A percentile compares a stretch with the other conserved stretches of the same genome.
Evolutionary conservation across 495 filamentous ascomycete genomes (phyloP).

Genomic region (Penicillium salamii): DNA sequence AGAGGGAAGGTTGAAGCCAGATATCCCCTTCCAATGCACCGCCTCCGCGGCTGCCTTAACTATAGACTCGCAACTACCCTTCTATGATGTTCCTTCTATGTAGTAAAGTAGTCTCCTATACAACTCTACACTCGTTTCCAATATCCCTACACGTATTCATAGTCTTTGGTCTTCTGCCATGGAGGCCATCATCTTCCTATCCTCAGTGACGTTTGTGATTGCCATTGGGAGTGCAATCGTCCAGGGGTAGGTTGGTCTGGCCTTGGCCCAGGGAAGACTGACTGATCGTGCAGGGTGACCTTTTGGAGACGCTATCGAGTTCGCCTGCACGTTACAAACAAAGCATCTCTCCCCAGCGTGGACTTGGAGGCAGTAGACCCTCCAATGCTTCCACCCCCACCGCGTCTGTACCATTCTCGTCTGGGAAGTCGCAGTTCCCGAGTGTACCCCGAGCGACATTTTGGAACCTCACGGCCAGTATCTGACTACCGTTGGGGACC

Average conservation of each 20-base stretch:
- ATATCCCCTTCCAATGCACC: too few relatives aligned
- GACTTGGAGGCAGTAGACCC: conserved; percentile 8
- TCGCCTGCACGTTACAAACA: conserved; percentile 14
- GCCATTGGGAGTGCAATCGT: conserved; percentile 10
- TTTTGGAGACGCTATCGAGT: conserved; percentile 20
- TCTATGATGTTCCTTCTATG: too few relatives aligned
- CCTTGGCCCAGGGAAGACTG: not conserved
- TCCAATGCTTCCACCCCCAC: not conserved
- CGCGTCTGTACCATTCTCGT: conserved; percentile 10
- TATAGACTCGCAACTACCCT: conserved; percentile 2
- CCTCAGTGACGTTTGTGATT: conserved; percentile 13
- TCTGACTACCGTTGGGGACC: not conserved
- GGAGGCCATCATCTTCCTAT: conserved; percentile 17
- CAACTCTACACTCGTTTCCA: too few relatives aligned
- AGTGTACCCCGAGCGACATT: not conserved
- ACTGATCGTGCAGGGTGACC: conserved; percentile 1
- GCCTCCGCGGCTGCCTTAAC: not conserved
- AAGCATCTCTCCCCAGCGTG: not conserved
- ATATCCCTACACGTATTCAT: conserved; percentile 5
- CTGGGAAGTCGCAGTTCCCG: conserved; percentile 3
- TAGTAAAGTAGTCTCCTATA: too few relatives aligned
- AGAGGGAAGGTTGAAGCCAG: too few relatives aligned
- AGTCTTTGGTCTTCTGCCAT: not conserved
- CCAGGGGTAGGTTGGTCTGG: conserved; percentile 9
- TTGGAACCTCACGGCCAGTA: not conserved